Evolutionary conservation across 768 basidiomycete species (phyloP), one percentile per base, ranked within the genome.

Genomic region (Neoboletus brunneissimus): DNA sequence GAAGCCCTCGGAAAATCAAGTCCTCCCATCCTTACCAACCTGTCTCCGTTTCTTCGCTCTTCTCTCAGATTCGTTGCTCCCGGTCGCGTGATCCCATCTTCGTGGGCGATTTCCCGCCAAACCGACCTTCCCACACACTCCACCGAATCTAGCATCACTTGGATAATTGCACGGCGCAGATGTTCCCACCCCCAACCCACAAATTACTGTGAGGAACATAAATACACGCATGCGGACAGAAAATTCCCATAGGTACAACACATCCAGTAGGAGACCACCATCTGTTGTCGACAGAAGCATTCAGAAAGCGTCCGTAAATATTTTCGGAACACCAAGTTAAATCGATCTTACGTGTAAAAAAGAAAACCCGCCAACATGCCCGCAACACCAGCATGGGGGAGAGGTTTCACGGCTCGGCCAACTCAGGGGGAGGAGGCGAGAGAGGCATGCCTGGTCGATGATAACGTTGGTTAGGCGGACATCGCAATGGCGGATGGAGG

Each of bases 361-460:
- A 11, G 9, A 27, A 15, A 27, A 35, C 18, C 27, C 27, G 53
- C 35, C 27, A 35, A 16, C 6, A 22, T 27, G 18, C 32, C n/a
- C 9, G 18, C 18, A 16, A 7, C 31, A 50, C 16, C 16, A 23
- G 18, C 32, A 22, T 3, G 22, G 15, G 5, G 10, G 32, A 16
- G 47, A 34, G 2, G 12, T 12, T 27, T 58, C 27, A 55, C 16
- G 55, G 20, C 23, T 57, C 37, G 1, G 10, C 48, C 4, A 44
- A 37, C 2, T 65, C 64, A 20, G 45, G 47, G 0, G 47, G 29
- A 9, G 56, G 54, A 10, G 49, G 53, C 8, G 51, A 58, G 1
- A 23, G 12, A 11, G 55, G 49, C 42, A 57, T 43, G 1, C 34
- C 58, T 63, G 16, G 1, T 34, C 7, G 11, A 45, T 18, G 29